Base-by-base conservation (phyloP, 164 flowering plant species). In the Tetracentron sinense region DNA sequence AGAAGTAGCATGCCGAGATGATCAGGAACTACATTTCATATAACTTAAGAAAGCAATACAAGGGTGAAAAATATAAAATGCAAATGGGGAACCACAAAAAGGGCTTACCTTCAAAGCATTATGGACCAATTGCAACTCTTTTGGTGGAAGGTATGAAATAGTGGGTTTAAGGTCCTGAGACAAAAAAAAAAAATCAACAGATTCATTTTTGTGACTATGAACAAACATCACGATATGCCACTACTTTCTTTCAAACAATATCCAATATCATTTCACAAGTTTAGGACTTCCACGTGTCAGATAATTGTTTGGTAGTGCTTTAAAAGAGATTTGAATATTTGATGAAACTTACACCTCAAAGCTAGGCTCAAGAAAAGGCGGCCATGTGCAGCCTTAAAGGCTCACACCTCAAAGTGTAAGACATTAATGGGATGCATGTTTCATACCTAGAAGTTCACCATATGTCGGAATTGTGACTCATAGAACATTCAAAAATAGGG, bases 91-190 rank as follows among this genome's bases (percentile, higher is more conserved):
- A 27, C 25, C 7, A 6, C 33, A 44, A 30, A 21, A 58, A 38
- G 62, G 42, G 65, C 71, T 58, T 77, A 91, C 99, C 88, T 82
- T 82, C 29, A 95, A 82, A 62, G 97, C 96, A 54, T 70, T 75
- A 30, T 74, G 81, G 46, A 95, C 92, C 77, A 85, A 74, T 58
- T 80, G 78, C 78, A 89, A 67, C 70, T 91, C 96, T 64, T 67
- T 63, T 22, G 82, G 78, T 48, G 83, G 79, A 58, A 95, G 96
- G 75, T 95, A 95, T 27, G 86, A 82, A 70, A 95, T 88, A 26
- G 79, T 60, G 12, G 89, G 90, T 71, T 78, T 78, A 61, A 95
- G 89, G 78, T 81, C 92, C 99, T 91, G 86, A 60, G 35, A 21
- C n/a, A 57, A 26, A 35, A 50, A 52, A 7, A 19, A 55, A 50